Evolutionary conservation across 2,329 filamentous ascomycete species (phyloP), one percentile per base, ranked within the genome.

Genomic region (Fusarium concolor): DNA sequence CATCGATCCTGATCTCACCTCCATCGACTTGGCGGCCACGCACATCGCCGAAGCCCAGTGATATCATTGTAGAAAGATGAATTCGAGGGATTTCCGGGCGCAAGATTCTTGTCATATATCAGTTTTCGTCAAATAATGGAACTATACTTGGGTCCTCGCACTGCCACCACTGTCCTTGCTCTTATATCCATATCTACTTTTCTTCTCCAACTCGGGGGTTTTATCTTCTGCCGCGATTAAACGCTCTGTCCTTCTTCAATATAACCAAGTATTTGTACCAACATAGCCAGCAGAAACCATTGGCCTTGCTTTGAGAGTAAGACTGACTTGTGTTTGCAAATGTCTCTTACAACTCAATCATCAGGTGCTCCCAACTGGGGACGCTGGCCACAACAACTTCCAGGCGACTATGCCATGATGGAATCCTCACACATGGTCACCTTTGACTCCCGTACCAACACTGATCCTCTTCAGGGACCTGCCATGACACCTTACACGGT

Each of bases 381-480:
- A 71, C 85, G 85, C 70, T 88, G 85, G 84, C 77, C 82, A 67
- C 77, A 83, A 61, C 85, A 86, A 41, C 81, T 86, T 43, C 78
- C 77, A 15, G 71, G 76, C 47, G 83, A 84, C 37, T 87, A 85
- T 70, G 65, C 74, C 61, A 80, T 85, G 75, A 83, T 87, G 80
- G 83, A 84, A 46, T 71, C 79, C 26, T 77, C 80, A 18, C 74
- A 77, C 24, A 78, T 86, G 67, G 78, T 87, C 68, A 78, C 81
- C 10, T 88, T 86, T 76, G 83, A 86, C 71, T 78, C 82, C 10
- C 80, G 82, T 64, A 64, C 77, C 12, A 71, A 77, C 44, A 73
- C 75, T 47, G 74, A 78, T 50, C 78, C 80, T 15, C 71, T 84
- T 38, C 81, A 82, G 45, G 81, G 83, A 62, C 76, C 82, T 14